A percentile compares a stretch with the other conserved stretches of the same genome.
Evolutionary conservation across 495 filamentous ascomycete genomes (phyloP).

Genomic region (Xylaria telfairii): DNA sequence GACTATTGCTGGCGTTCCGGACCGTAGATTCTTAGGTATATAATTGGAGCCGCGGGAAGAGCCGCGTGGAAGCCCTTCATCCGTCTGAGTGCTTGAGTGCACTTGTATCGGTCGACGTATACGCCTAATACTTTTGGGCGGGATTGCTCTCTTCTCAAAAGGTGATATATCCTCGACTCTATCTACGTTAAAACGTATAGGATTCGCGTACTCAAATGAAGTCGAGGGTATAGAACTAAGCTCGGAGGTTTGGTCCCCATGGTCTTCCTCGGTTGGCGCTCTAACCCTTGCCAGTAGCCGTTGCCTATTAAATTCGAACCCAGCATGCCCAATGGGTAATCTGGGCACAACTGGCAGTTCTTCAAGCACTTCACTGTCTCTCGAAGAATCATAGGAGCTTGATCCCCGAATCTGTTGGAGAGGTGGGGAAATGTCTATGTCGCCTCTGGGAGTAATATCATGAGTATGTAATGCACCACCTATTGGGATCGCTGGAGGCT

Average conservation of each 20-base stretch:
- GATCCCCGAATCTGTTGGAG: not conserved
- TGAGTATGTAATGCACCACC: too few relatives aligned
- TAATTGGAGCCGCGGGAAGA: not conserved
- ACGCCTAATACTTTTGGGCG: constrained; percentile 36
- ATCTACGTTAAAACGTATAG: not conserved
- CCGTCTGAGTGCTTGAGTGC: constrained; percentile 41
- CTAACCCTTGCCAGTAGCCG: not conserved
- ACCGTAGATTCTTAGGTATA: constrained; percentile 43
- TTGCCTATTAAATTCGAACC: not conserved
- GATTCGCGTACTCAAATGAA: not conserved
- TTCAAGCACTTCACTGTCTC: not conserved
- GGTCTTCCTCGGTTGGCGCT: not conserved
- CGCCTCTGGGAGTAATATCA: not conserved
- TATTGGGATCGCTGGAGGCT: not conserved
- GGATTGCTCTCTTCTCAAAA: constrained; percentile 19
- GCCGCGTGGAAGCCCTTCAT: constrained; percentile 20
- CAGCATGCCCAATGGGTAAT: not conserved
- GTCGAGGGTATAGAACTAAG: not conserved
- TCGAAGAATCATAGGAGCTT: not conserved
- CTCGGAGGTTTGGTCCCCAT: not conserved
- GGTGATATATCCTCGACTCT: not conserved
- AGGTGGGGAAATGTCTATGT: not conserved
- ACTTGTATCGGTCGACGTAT: constrained; percentile 30
- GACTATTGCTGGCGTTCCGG: constrained; percentile 50
- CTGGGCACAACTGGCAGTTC: not conserved